Base-by-base conservation (phyloP, 768 basidiomycete genomes). In the Trametopsis cervina region DNA sequence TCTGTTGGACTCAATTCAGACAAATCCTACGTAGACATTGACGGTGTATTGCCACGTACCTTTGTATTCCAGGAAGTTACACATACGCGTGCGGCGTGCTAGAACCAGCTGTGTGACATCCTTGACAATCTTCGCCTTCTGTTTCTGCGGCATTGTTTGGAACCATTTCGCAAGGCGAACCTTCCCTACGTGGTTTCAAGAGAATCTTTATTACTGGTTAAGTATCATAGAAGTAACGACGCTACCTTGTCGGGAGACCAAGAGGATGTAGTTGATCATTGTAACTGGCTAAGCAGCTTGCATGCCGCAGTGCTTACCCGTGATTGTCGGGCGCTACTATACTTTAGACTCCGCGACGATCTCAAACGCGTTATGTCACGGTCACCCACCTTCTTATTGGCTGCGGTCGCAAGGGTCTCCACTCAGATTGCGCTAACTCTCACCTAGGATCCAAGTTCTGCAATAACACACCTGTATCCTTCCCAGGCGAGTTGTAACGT, bases 81-180 rank as follows among this genome's bases (percentile, higher is more conserved):
- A 96, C 90, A 92, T 94, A 47, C 86, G 75, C 42, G 88, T 89
- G 50, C 88, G 76, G 43, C 95, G 77, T 44, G 84, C 88, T 39
- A 95, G 73, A 24, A 97, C 92, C 27, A 96, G 77, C 66, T 93
- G 90, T 1, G 92, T 94, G 24, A 97, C 87, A 61, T 98, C 95
- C 68, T 91, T 93, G 54, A 96, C 83, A 60, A 95, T 92, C 77
- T 93, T 95, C 46, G 77, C 75, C 66, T 91, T 94, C 27, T 72
- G 70, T 66, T 92, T 90, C 18, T 83, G 72, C 24, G 86, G 71
- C 66, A 93, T 74, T 1, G 95, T 89, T 17, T 80, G 76, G 64
- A 90, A 98, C 95, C 95, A 98, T 76, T 98, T 98, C 24, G 92
- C 83, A 29, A 97, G 79, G 46, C 95, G 81, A 43, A 97, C 80